Evolutionary conservation across 1,284 basidiomycete species (phyloP), one percentile per base, ranked within the genome.

Genomic region (Sphaerobolus stellatus): DNA sequence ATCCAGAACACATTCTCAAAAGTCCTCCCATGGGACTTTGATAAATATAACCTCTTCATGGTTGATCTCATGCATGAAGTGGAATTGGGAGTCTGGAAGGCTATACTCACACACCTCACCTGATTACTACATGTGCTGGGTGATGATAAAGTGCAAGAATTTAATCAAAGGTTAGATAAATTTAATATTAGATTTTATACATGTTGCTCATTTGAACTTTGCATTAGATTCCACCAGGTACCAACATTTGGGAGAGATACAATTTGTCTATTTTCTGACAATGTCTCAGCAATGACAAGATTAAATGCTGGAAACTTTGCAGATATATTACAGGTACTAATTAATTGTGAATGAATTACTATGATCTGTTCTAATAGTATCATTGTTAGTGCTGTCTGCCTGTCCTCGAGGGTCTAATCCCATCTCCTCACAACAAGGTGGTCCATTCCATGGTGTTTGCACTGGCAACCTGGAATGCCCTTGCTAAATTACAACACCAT

Each of bases 71-170:
- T 76, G 56, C 73, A 76, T 49, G 68, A 75, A 53, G 61, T 71
- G 28, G 71, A 75, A 52, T 58, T 75, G 0, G 74, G 73, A 1
- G 64, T 71, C 0, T 76, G 73, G 71, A 74, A 70, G 50, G 48
- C 57, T 0, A 24, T 71, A 0, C 66, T 74, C 31, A 62, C 55
- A 0, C 74, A 76, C 50, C 54, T 75, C 0, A 44, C 74, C 1
- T 66, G 70, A 24, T 20, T 43, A 9, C n/a, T 43, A 24, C 7
- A 43, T 43, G 25, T 18, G n/a, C 9, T 6, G 25, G 8, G n/a
- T 6, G 40, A 43, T 9, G 25, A 7, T 9, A 7, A 43, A 18
- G 40, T 43, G 7, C 40, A 43, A 6, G 40, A 43, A 18, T 18
- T 43, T 20, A 43, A 43, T 18, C 7, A 7, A 18, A 43, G 40